phyloP scores from a whole-genome alignment of 2,329 filamentous ascomycete genomes.

The Fusarium sp. region DNA sequence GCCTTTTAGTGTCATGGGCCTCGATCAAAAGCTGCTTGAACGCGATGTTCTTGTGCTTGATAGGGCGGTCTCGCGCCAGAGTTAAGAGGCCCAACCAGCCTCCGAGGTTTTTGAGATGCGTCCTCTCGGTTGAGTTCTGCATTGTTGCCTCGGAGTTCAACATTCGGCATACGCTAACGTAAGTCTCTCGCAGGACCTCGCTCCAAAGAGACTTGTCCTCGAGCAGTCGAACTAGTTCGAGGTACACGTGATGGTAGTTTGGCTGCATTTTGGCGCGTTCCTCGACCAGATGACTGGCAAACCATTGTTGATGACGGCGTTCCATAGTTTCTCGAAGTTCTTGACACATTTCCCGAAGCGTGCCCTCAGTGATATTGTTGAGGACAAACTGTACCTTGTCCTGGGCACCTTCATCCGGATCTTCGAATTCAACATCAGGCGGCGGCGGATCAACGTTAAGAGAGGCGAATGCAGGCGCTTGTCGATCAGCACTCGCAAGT shows the following conservation, averaged over 20 bases:
- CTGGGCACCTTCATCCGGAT: slow-evolving; percentile 85
- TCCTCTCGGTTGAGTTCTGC: slow-evolving; percentile 84
- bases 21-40: slow-evolving; percentile 97
- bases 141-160: slow-evolving; percentile 91
- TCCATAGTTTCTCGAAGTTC: slow-evolving; percentile 85
- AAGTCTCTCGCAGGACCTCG: slow-evolving; percentile 94
- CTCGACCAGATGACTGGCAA: slow-evolving; percentile 93
- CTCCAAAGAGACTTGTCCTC: slow-evolving; percentile 83
- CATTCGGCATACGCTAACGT: slow-evolving; percentile 84
- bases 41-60: slow-evolving; percentile 95
- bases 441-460: slow-evolving; percentile 80
- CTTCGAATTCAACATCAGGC: slow-evolving; percentile 75
- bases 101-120: slow-evolving; percentile 91
- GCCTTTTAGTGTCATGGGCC: slow-evolving; percentile 89
- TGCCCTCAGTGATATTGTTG: slow-evolving; percentile 95
- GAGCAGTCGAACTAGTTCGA: slow-evolving; percentile 88
- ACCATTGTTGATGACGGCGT: slow-evolving; percentile 92
- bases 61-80: slow-evolving; percentile 91
- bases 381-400: slow-evolving; percentile 95
- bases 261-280: slow-evolving; percentile 97
- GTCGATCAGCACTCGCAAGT: slow-evolving; percentile 67
- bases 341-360: slow-evolving; percentile 83
- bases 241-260: slow-evolving; percentile 94
- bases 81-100: slow-evolving; percentile 94
- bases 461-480: slow-evolving; percentile 79